These are phyloP conservation scores for Colletotrichum acutatum DNA, from an alignment of 2,329 filamentous ascomycete species.

Conservation along the genomic window DNA sequence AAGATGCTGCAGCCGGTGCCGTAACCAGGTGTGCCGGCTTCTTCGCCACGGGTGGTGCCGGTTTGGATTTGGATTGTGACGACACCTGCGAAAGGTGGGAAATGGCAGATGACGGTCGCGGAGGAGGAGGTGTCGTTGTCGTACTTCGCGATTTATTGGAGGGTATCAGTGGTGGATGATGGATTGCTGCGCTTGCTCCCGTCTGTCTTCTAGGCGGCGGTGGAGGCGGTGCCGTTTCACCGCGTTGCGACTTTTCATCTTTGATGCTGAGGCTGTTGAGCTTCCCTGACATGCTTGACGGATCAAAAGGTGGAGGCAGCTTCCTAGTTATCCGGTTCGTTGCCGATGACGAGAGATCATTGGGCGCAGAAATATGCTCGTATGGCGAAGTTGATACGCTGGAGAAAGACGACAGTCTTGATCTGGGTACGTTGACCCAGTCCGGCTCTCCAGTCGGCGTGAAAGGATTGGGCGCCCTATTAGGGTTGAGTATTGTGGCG, in stretches of 20 bases:
- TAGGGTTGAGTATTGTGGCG: slow-evolving; percentile 75
- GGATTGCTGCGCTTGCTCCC: slow-evolving; percentile 7
- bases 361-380: slow-evolving; percentile 66
- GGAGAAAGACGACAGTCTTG: slow-evolving; percentile 63
- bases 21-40: slow-evolving; percentile 68
- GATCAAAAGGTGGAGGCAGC: slow-evolving; percentile 62
- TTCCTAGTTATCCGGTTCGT: slow-evolving; percentile 60
- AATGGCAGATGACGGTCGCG: slow-evolving; percentile 47
- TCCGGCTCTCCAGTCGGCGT: slow-evolving; percentile 78
- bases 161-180: slow-evolving; percentile 30
- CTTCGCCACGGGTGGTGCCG: slow-evolving; percentile 68
- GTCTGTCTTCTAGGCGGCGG: slow-evolving; percentile 56
- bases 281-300: slow-evolving; percentile 57
- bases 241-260: slow-evolving; percentile 50
- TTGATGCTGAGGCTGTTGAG: slow-evolving; percentile 54
- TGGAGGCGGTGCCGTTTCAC: slow-evolving; percentile 57
- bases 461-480: slow-evolving; percentile 85
- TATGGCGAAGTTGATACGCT: slow-evolving; percentile 70
- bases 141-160: slow-evolving; percentile 32
- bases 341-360: slow-evolving; percentile 55
- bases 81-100: slow-evolving; percentile 48
- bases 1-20: slow-evolving; percentile 42
- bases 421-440: slow-evolving; percentile 77
- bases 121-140: slow-evolving; percentile 42
- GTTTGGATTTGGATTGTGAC: slow-evolving; percentile 48